Conservation (phyloP, 345 rosid species). For the Euphorbia pulcherrima region DNA sequence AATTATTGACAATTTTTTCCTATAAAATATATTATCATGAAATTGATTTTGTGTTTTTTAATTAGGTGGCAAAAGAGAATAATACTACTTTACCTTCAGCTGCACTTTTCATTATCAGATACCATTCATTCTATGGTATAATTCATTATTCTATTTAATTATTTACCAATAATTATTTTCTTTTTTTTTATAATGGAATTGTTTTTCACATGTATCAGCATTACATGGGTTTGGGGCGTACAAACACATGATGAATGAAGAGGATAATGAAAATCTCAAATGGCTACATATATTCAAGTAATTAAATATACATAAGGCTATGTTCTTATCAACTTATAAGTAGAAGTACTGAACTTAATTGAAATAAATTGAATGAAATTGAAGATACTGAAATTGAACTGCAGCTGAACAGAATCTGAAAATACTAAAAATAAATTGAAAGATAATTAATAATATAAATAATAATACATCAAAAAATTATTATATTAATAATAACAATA, state of each 20-base stretch:
- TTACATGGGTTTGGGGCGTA: constrained; percentile 42
- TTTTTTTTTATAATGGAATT: neutral
- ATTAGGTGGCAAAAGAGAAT: constrained; percentile 59
- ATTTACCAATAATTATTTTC: neutral
- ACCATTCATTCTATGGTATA: constrained; percentile 60
- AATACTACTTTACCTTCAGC: constrained; percentile 56
- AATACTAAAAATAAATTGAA: too few species aligned
- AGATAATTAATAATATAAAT: too few species aligned
- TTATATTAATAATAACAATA: too few species aligned
- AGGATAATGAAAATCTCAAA: constrained; percentile 46
- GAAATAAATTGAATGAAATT: too few species aligned
- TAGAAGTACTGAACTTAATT: too few species aligned
- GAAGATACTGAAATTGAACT: too few species aligned
- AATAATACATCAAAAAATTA: too few species aligned
- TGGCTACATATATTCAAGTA: constrained; percentile 52
- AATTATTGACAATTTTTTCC: neutral
- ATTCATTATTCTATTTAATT: too few species aligned
- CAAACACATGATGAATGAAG: constrained; percentile 43
- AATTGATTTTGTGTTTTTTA: neutral
- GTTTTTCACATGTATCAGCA: constrained; percentile 30
- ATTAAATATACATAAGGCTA: too few species aligned
- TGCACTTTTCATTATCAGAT: constrained; percentile 62
- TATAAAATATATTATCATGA: neutral
- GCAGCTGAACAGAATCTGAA: too few species aligned
- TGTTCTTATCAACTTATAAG: too few species aligned